Conservation (phyloP, 805 yeast species). For the Metschnikowia kofuensis region DNA sequence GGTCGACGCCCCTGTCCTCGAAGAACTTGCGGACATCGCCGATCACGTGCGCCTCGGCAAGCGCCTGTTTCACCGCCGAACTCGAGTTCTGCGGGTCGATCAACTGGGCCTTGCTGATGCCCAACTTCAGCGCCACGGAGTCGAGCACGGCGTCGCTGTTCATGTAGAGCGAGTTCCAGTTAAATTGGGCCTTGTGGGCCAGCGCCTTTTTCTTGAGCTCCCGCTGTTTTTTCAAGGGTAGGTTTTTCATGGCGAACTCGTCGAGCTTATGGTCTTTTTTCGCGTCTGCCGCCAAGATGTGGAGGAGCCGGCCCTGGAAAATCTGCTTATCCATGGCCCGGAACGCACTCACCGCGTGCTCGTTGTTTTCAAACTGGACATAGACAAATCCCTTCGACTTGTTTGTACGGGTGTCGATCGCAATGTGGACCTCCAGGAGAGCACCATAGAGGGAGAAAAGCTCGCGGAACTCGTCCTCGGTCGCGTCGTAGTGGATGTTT, state of each 20-base stretch:
- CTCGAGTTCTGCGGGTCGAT: conserved; percentile 83
- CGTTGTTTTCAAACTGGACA: conserved; percentile 62
- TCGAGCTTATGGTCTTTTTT: conserved; percentile 82
- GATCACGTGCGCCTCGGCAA: conserved; percentile 95
- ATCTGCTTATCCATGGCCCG: conserved; percentile 75
- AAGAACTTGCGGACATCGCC: conserved; percentile 88
- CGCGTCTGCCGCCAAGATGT: conserved; percentile 80
- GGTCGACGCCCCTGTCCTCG: conserved; percentile 81
- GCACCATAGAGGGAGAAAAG: conserved; percentile 68
- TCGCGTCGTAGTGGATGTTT: conserved; percentile 75
- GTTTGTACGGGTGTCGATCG: conserved; percentile 86
- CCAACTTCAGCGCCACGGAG: conserved; percentile 81
- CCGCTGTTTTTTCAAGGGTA: conserved; percentile 89
- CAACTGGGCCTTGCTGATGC: conserved; percentile 76
- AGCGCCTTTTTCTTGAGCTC: conserved; percentile 80
- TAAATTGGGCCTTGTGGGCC: conserved; percentile 83
- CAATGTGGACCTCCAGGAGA: conserved; percentile 86
- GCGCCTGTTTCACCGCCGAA: conserved; percentile 93
- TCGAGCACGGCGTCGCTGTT: conserved; percentile 90
- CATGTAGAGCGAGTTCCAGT: conserved; percentile 93
- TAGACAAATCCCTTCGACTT: conserved; percentile 92
- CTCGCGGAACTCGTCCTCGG: conserved; percentile 71
- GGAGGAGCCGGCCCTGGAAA: conserved; percentile 91
- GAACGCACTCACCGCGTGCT: conserved; percentile 76
- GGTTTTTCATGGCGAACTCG: conserved; percentile 85